Conservation (phyloP, 352 stramenopile species). For the Phytophthora meadii region DNA sequence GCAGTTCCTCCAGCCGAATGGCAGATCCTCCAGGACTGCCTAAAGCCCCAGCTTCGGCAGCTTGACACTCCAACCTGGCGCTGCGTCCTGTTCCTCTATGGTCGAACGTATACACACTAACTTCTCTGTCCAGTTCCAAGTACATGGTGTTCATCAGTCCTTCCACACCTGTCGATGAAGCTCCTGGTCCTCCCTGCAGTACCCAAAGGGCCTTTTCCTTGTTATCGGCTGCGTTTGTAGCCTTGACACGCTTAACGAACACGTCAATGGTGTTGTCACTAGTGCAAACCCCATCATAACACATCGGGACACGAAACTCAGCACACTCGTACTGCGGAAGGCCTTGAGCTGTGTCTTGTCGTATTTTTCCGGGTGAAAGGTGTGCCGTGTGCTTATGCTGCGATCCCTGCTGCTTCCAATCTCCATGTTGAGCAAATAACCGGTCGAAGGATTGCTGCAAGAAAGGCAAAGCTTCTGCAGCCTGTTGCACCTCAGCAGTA, state of each 20-base stretch:
- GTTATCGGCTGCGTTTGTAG: constrained; percentile 10
- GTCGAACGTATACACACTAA: constrained; percentile 77
- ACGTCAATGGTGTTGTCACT: constrained; percentile 63
- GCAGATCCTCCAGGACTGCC: constrained; percentile 58
- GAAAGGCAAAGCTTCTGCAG: constrained; percentile 29
- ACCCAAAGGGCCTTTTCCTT: constrained; percentile 67
- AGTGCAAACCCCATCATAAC: constrained; percentile 68
- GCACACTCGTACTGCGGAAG: constrained; percentile 61
- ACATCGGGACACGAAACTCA: constrained; percentile 72
- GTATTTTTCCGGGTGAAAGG: constrained; percentile 18
- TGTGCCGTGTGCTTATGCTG: not conserved
- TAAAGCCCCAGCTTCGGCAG: constrained; percentile 50
- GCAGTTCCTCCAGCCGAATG: constrained; percentile 66
- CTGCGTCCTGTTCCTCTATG: constrained; percentile 71
- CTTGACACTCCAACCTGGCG: constrained; percentile 60
- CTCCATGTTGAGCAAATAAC: constrained; percentile 31
- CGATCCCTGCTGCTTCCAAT: constrained; percentile 30
- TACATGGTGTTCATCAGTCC: constrained; percentile 67
- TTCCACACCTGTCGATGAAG: constrained; percentile 77
- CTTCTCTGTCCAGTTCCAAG: constrained; percentile 50
- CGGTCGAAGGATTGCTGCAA: constrained; percentile 52
- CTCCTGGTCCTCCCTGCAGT: constrained; percentile 71
- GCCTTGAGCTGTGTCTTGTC: not conserved
- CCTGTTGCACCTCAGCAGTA: constrained; percentile 12
- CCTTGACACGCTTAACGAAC: constrained; percentile 66